Base-by-base conservation (phyloP, 2,329 filamentous ascomycete species). In the Fusarium drepaniforme region DNA sequence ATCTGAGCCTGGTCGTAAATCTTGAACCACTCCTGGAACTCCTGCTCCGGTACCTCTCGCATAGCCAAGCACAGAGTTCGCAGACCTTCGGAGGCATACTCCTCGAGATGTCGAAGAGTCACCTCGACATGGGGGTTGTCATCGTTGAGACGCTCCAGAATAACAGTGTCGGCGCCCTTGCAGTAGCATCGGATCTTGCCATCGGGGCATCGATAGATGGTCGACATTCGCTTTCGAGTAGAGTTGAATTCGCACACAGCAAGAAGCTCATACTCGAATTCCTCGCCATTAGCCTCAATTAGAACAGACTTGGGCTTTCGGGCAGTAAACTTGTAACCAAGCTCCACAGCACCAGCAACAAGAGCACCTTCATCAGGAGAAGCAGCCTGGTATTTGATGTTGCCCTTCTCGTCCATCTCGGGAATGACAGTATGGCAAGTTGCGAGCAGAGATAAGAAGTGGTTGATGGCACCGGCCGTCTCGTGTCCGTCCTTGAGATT, bases 231-330 rank as follows among this genome's bases (percentile, higher is more conserved):
- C 86, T 99, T 99, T 79, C 97, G 90, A 23, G 83, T 86, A 2
- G 97, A 98, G 85, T 99, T 99, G 88, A 99, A 99, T 83, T 99
- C 97, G 82, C 96, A 98, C n/a, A 99, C 96, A 3, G 96, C 96
- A 68, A 99, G 86, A 44, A 99, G 88, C 82, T 98, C 94, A 81
- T 97, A 99, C 82, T 98, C 93, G 51, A 90, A 88, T 75, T 94
- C 89, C 77, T 90, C 85, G 1, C 93, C 95, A 44, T 90, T 89
- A 2, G 93, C 92, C 66, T 93, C 90, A 77, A 98, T 96, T 46
- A 96, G 93, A 35, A 99, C 97, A 7, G 94, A 91, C 68, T 92
- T 91, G 35, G 97, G 97, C 85, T 97, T 98, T 79, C 97, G 92
- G 62, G 97, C 96, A 61, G 93, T 91, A 82, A 99, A 99, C 67